Percentiles rank a stretch among this genome's conserved stretches.
Conservation (phyloP, 306 rosid genomes). For the Acacia melanoxylon region DNA sequence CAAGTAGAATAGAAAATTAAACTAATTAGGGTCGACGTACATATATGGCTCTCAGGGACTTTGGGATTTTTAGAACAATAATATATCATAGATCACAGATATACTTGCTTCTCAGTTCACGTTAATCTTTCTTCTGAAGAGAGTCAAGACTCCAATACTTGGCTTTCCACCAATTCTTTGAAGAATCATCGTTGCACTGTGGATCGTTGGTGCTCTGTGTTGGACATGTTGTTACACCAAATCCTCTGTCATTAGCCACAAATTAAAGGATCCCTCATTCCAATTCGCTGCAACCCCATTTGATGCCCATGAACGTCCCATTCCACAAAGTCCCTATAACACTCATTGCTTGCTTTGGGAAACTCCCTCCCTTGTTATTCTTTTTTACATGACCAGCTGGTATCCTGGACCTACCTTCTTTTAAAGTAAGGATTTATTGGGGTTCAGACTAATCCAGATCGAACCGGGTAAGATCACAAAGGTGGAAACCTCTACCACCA, state of each 20-base stretch:
- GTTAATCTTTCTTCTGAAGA: neutral
- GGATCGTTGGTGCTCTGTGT: neutral
- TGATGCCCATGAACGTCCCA: slow-evolving; percentile 32
- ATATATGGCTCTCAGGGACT: slow-evolving; percentile 4
- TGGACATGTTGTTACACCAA: slow-evolving; percentile 20
- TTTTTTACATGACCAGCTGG: neutral
- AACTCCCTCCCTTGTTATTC: slow-evolving; percentile 15
- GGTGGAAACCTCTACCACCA: too few species aligned
- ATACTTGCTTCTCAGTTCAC: slow-evolving; percentile 24
- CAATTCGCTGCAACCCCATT: slow-evolving; percentile 16
- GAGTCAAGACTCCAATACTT: slow-evolving; percentile 8
- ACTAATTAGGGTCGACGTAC: neutral
- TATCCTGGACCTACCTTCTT: too few species aligned
- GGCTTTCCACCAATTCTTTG: slow-evolving; percentile 27
- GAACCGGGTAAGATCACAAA: too few species aligned
- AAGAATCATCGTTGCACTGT: neutral
- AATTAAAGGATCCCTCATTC: slow-evolving; percentile 34
- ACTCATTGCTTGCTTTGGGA: slow-evolving; percentile 21
- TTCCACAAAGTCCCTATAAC: slow-evolving; percentile 35
- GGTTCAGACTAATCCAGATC: too few species aligned
- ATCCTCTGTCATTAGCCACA: slow-evolving; percentile 24
- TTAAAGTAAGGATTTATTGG: too few species aligned
- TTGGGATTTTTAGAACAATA: neutral
- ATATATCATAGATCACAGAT: slow-evolving; percentile 20
- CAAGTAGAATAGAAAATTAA: neutral